These are phyloP conservation scores for Colletotrichum euphorbiae DNA, from an alignment of 2,329 filamentous ascomycete species.

Conservation along the genomic window DNA sequence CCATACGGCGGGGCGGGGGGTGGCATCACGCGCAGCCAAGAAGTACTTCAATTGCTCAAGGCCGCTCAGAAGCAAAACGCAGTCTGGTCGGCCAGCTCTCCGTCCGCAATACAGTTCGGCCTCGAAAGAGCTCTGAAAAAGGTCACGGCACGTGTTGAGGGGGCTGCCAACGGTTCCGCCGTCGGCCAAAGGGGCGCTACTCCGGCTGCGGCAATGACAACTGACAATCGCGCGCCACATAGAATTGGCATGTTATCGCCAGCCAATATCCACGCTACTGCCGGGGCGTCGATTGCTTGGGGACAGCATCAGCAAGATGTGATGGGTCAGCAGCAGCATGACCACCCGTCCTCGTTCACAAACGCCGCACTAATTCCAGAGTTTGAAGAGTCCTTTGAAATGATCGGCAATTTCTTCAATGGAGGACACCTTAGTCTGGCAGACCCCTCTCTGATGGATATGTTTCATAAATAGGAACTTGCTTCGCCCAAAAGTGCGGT, in stretches of 20 bases:
- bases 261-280: not conserved
- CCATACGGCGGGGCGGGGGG: not conserved
- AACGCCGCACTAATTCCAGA: conserved; percentile 24
- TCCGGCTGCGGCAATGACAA: not conserved
- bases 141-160: conserved; percentile 23
- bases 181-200: not conserved
- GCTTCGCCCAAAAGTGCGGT: conserved; percentile 1
- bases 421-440: conserved; percentile 37
- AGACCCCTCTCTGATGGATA: conserved; percentile 36
- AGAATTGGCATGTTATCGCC: conserved; percentile 8
- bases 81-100: conserved; percentile 27
- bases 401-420: conserved; percentile 37
- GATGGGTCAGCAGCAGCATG: conserved; percentile 13
- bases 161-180: not conserved
- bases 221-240: conserved; percentile 7
- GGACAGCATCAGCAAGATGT: conserved; percentile 13
- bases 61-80: conserved; percentile 33
- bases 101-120: conserved; percentile 36
- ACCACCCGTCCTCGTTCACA: conserved; percentile 19
- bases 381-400: conserved; percentile 32
- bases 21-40: conserved; percentile 7
- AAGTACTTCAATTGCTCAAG: conserved; percentile 27
- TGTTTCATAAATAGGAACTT: conserved; percentile 9
- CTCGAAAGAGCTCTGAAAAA: conserved; percentile 36
- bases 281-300: conserved; percentile 9